Base-by-base conservation (phyloP, 768 basidiomycete species). In the Tylopilus balloui region DNA sequence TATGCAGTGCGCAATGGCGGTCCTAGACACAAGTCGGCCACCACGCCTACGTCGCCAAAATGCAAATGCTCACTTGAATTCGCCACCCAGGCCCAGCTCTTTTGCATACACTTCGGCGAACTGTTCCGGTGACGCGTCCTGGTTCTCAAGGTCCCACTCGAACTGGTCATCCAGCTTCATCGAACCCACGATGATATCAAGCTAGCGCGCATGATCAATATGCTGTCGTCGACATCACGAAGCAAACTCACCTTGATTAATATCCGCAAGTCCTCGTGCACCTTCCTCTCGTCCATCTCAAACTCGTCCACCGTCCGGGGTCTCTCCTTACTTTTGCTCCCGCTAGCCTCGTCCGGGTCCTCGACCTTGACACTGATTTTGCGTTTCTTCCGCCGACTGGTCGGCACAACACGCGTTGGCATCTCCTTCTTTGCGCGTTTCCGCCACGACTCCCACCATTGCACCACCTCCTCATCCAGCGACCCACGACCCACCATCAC, bases 101-200 rank as follows among this genome's bases (percentile, higher is more conserved):
- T 80, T 79, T 2, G 83, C 73, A 63, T 96, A 95, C 1, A 85
- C 77, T 53, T 88, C 86, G 7, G 96, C 92, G 67, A 98, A 98
- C 21, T 86, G 83, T 69, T 99, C 96, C 0, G 95, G 94, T 0
- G 86, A 86, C 3, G 89, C 86, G 39, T 78, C 75, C 19, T 73
- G 69, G 48, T 88, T 92, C 57, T 86, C 86, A 31, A 97, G 69
- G 66, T 99, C 95, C 96, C 96, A 99, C 65, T 98, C 96, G 61
- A 98, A 95, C 61, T 93, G 88, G 68, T 99, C 96, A 48, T 92
- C 88, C 20, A 99, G 78, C 67, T 94, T 93, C 72, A 93, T 81
- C 7, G 86, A 83, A 20, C 92, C 95, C 47, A 94, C 86, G 47
- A 92, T 90, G 69, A 98, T 92, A 69, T 98, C 95, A 53, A 99